These are phyloP conservation scores for Sideroxylon spinosum DNA, from an alignment of 179 eudicot species.

Conservation along the genomic window DNA sequence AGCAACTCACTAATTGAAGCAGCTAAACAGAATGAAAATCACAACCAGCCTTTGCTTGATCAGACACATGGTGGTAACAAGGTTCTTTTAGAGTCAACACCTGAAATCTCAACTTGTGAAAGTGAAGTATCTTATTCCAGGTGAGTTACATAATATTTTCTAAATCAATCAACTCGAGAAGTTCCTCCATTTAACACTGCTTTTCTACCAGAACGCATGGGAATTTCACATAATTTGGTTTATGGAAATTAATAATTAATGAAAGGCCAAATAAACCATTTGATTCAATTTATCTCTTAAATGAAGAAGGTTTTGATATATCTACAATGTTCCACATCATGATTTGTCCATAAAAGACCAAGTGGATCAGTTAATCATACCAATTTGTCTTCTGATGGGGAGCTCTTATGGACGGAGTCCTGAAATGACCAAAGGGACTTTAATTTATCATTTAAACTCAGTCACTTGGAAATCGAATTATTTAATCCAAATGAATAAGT, in stretches of 20 bases:
- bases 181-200: not conserved
- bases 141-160: conserved; percentile 24
- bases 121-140: conserved; percentile 54
- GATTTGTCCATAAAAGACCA: not conserved
- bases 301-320: not conserved
- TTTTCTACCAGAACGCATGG: not conserved
- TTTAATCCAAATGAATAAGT: too few relatives aligned
- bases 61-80: conserved; percentile 31
- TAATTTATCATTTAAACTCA: not conserved
- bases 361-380: not conserved
- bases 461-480: too few relatives aligned
- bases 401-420: conserved; percentile 2
- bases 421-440: not conserved
- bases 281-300: too few relatives aligned
- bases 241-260: not conserved
- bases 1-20: conserved; percentile 45
- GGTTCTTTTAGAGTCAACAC: conserved; percentile 59
- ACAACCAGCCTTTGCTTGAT: conserved; percentile 38
- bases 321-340: not conserved
- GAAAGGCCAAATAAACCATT: not conserved
- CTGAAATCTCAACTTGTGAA: conserved; percentile 59
- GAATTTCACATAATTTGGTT: not conserved
- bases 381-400: not conserved
- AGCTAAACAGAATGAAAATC: conserved; percentile 25
- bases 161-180: not conserved